A percentile compares a stretch with the other conserved stretches of the same genome.
These are phyloP conservation scores for Pleurotus salmoneostramineus DNA, from an alignment of 768 basidiomycete species.

Conservation along the genomic window DNA sequence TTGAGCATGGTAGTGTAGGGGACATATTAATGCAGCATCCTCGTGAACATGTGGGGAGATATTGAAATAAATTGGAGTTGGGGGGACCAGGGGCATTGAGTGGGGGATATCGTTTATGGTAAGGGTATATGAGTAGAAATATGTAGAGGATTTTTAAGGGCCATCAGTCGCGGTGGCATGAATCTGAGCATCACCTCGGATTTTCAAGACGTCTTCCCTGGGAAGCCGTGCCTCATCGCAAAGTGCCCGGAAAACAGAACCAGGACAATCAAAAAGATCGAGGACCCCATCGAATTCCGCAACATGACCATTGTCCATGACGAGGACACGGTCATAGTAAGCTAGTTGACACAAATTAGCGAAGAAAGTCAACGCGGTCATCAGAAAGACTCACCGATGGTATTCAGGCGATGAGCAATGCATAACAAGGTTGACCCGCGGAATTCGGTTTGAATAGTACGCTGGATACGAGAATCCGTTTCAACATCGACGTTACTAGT, in stretches of 20 bases:
- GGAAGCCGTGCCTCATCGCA: conserved; percentile 61
- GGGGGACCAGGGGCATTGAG: too few relatives aligned
- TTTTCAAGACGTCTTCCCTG: conserved; percentile 50
- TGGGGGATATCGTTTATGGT: too few relatives aligned
- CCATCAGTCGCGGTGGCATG: too few relatives aligned
- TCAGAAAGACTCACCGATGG: conserved; percentile 36
- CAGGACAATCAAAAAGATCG: conserved; percentile 52
- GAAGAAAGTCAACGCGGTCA: not conserved
- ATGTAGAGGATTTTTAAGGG: too few relatives aligned
- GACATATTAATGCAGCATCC: too few relatives aligned
- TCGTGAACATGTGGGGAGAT: too few relatives aligned
- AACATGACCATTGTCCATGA: conserved; percentile 65
- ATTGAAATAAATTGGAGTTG: too few relatives aligned
- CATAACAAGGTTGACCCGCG: conserved; percentile 46
- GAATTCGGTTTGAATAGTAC: conserved; percentile 62
- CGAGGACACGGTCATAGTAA: conserved; percentile 66
- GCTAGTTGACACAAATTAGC: conserved; percentile 22
- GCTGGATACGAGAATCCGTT: conserved; percentile 57
- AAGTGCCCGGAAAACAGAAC: conserved; percentile 64
- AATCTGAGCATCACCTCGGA: conserved; percentile 15
- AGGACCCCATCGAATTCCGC: conserved; percentile 74
- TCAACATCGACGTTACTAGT: conserved; percentile 59
- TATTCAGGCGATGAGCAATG: conserved; percentile 57
- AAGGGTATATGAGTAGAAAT: too few relatives aligned
- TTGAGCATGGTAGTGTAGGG: not conserved